phyloP scores from a whole-genome alignment of 2,329 filamentous ascomycete genomes.

The Fusarium neocosmosporiellum region DNA sequence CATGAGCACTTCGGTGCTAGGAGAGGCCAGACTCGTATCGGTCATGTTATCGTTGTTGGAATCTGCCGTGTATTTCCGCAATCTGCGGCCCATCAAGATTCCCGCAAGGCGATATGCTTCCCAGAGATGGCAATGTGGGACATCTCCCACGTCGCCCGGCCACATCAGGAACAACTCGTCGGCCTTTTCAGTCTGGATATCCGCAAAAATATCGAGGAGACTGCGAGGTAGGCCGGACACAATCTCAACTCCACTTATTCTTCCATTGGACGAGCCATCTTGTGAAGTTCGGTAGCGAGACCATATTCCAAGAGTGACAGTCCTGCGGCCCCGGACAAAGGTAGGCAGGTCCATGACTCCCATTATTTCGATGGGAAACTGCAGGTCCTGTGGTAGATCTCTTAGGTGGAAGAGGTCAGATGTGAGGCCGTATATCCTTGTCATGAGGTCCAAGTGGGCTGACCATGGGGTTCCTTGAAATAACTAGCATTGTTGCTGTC shows the following conservation, averaged over 20 bases:
- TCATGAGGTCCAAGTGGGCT: slow-evolving; percentile 26
- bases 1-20: slow-evolving; percentile 30
- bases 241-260: slow-evolving; percentile 33
- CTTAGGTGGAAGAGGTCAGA: background rate
- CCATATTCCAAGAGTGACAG: slow-evolving; percentile 26
- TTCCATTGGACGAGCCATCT: background rate
- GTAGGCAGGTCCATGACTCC: slow-evolving; percentile 37
- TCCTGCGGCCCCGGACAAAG: slow-evolving; percentile 29
- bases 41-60: background rate
- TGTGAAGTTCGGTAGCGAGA: slow-evolving; percentile 10
- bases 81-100: slow-evolving; percentile 35
- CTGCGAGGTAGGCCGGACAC: slow-evolving; percentile 43
- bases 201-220: slow-evolving; percentile 42
- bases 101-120: slow-evolving; percentile 43
- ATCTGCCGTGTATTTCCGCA: background rate
- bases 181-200: slow-evolving; percentile 17
- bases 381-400: background rate
- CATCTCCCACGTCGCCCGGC: slow-evolving; percentile 41
- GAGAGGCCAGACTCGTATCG: background rate
- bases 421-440: slow-evolving; percentile 24
- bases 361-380: slow-evolving; percentile 24
- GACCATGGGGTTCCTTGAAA: slow-evolving; percentile 34
- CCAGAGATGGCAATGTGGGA: slow-evolving; percentile 45
- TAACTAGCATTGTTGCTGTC: background rate
- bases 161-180: slow-evolving; percentile 36